Percentiles rank a stretch among this genome's conserved stretches.
These are phyloP conservation scores for Prunus yedoensis DNA, from an alignment of 331 rosid genomes.

Conservation along the genomic window DNA sequence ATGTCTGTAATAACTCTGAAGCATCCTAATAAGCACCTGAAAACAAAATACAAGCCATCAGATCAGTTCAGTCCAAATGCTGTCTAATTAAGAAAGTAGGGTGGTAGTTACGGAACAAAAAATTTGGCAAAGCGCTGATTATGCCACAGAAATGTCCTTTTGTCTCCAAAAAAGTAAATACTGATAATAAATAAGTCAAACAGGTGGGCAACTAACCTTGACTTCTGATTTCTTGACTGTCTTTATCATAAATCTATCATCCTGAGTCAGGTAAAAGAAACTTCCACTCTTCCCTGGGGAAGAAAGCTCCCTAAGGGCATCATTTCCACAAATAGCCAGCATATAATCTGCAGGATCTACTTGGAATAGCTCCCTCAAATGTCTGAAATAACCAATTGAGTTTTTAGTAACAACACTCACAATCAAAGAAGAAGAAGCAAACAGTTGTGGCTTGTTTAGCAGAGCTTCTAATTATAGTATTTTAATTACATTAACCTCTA, in stretches of 20 bases:
- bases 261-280: constrained; percentile 90
- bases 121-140: background rate
- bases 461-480: no score
- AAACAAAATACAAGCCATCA: constrained; percentile 19
- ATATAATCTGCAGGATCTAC: constrained; percentile 97
- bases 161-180: constrained; percentile 3
- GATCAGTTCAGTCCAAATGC: constrained; percentile 15
- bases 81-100: background rate
- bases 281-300: constrained; percentile 99
- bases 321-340: constrained; percentile 95
- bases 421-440: constrained; percentile 14
- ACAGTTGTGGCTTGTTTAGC: background rate
- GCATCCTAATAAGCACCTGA: constrained; percentile 96
- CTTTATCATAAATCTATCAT: constrained; percentile 94
- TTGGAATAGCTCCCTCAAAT: constrained; percentile 77
- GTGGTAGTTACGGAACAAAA: background rate
- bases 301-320: constrained; percentile 93
- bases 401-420: constrained; percentile 12
- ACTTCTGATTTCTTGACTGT: constrained; percentile 98
- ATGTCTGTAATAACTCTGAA: constrained; percentile 75
- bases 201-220: constrained; percentile 58
- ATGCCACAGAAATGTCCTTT: background rate
- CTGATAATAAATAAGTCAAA: constrained; percentile 10
- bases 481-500: background rate
- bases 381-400: constrained; percentile 42